Base-by-base conservation (phyloP, 768 basidiomycete species). In the Tricholoma terreum region DNA sequence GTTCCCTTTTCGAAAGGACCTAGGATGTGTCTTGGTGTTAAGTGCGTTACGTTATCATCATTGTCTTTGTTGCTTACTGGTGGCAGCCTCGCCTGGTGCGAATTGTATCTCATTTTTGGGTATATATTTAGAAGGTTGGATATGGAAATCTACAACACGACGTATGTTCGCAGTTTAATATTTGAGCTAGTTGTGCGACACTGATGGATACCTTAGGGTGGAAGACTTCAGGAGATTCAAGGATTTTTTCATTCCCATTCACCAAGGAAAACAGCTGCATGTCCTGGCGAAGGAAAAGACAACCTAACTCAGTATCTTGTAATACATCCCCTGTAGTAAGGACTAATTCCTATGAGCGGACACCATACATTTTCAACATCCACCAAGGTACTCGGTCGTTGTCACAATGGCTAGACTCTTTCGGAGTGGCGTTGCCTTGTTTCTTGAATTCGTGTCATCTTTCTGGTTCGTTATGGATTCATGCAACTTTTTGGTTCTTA, bases 1-100 rank as follows among this genome's bases (percentile, higher is more conserved):
- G 71, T 77, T 10, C 66, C 75, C 17, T 81, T 81, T 57, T 77
- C 76, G 10, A 74, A 70, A 50, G 79, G 78, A 9, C 73, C 78
- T 14, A 69, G 80, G 27, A 76, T 72, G 65, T 80, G 76, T 57
- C 63, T 79, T 11, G 77, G 78, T 11, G 69, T 76, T 36, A 79
- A 77, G 77, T 80, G 46, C n/a, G 72, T 59, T 21, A 27, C 43
- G 17, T 14, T 17, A 56, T 14, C 2, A 33, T 12, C 14, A 15
- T 31, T 19, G 21, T 21, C 30, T 22, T 38, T 22, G 15, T 40
- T 11, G 30, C 46, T 61, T 17, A 53, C 43, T 53, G 24, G 50
- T 6, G 30, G 3, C 55, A 79, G 75, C 56, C 69, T 80, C 48
- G 79, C 74, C 11, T 78, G 75, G 72, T 73, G 73, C 31, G 75